Conservation (phyloP, 768 basidiomycete genomes). For the Russula sp. region DNA sequence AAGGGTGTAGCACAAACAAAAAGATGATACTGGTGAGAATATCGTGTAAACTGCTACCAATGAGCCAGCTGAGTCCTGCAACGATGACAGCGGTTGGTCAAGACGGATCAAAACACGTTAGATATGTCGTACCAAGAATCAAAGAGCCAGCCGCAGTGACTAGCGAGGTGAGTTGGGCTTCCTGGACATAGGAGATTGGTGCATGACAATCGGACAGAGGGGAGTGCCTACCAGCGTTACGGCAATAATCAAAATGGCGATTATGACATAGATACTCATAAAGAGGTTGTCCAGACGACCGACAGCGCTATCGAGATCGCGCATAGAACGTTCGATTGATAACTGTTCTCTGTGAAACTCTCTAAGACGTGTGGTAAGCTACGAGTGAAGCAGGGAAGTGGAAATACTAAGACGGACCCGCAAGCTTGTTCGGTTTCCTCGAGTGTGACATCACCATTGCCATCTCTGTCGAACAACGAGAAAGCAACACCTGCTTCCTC, state of each 20-base stretch:
- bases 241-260: slow-evolving; percentile 72
- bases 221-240: slow-evolving; percentile 57
- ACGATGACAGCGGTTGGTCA: neutral
- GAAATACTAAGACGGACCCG: slow-evolving; percentile 36
- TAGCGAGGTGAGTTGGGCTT: slow-evolving; percentile 65
- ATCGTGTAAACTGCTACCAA: slow-evolving; percentile 74
- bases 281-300: slow-evolving; percentile 81
- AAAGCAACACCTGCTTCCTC: slow-evolving; percentile 69
- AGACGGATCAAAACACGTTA: neutral
- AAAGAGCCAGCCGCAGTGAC: slow-evolving; percentile 71
- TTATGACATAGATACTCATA: slow-evolving; percentile 70
- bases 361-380: slow-evolving; percentile 32
- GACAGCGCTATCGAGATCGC: slow-evolving; percentile 85
- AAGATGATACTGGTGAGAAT: slow-evolving; percentile 85
- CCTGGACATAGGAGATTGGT: slow-evolving; percentile 36
- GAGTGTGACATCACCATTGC: slow-evolving; percentile 63
- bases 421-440: slow-evolving; percentile 75
- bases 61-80: slow-evolving; percentile 76
- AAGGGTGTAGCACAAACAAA: slow-evolving; percentile 82
- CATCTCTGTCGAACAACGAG: slow-evolving; percentile 61
- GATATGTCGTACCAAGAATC: slow-evolving; percentile 36
- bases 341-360: slow-evolving; percentile 83
- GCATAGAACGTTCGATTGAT: slow-evolving; percentile 80
- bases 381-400: neutral
- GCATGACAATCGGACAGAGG: slow-evolving; percentile 1